Conservation (phyloP, 2,329 filamentous ascomycete species). For the Fusarium coffeatum region DNA sequence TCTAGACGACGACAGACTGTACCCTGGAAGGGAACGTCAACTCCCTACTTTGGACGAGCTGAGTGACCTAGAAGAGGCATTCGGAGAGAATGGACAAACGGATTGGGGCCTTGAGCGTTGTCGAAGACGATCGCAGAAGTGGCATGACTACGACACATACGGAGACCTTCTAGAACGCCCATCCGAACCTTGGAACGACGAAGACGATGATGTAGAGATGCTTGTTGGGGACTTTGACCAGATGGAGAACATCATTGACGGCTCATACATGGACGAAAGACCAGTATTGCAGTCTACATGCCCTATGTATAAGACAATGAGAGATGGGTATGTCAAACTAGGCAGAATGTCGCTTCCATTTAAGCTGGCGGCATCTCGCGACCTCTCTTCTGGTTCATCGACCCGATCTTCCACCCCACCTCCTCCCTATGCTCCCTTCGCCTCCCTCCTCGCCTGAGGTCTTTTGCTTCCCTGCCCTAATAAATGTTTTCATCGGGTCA, state of each 20-base stretch:
- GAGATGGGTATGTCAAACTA: background rate
- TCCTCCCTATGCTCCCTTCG: no score
- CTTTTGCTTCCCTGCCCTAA: no score
- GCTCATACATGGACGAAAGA: background rate
- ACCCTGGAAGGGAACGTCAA: background rate
- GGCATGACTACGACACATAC: background rate
- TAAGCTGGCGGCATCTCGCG: no score
- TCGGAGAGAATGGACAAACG: background rate
- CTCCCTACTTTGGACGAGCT: background rate
- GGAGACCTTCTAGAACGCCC: background rate
- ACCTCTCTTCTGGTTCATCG: no score
- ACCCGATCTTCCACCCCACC: no score
- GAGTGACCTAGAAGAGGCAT: background rate
- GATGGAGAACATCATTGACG: background rate
- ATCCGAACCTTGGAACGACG: background rate
- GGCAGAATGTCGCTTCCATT: no score
- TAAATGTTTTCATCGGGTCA: no score
- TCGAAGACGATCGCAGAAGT: background rate
- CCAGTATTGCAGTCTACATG: background rate
- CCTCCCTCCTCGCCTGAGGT: no score
- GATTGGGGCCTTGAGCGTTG: background rate
- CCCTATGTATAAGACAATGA: rapidly evolving
- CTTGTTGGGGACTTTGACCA: background rate
- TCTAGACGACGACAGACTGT: background rate
- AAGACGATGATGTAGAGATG: background rate